Evolutionary conservation across 768 basidiomycete species (phyloP).

Genomic region (Exidia glandulosa): DNA sequence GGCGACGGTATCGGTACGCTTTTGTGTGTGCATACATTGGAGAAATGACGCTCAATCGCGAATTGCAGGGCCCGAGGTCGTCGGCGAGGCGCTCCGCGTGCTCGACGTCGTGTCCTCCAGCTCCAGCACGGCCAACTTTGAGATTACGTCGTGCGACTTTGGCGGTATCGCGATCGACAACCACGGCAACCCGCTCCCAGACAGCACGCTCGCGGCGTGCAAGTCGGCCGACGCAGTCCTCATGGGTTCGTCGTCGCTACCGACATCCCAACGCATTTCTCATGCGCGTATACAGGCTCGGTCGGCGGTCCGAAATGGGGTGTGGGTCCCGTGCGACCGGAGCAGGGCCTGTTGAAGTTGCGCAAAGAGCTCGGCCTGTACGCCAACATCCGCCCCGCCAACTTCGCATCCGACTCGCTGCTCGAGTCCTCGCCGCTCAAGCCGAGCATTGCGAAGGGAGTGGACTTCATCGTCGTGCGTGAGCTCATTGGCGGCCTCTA

Average conservation of each 20-base stretch:
- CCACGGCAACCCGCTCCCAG: constrained; percentile 73
- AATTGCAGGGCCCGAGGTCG: constrained; percentile 74
- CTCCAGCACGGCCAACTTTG: constrained; percentile 39
- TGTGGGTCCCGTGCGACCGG: constrained; percentile 79
- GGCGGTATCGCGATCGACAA: constrained; percentile 92
- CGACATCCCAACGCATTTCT: background rate
- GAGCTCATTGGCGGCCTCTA: constrained; percentile 96
- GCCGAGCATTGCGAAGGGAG: constrained; percentile 68
- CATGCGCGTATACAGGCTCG: constrained; percentile 46
- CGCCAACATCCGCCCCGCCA: constrained; percentile 95
- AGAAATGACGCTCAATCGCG: background rate
- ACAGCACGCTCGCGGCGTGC: constrained; percentile 78
- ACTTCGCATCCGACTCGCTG: constrained; percentile 87
- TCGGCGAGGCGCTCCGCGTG: constrained; percentile 74
- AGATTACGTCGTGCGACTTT: constrained; percentile 66
- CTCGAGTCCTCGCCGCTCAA: constrained; percentile 83
- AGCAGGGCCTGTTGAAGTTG: constrained; percentile 77
- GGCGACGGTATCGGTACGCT: constrained; percentile 90
- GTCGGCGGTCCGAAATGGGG: constrained; percentile 99
- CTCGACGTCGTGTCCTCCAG: constrained; percentile 58
- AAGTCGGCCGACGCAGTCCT: constrained; percentile 90
- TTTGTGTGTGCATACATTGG: background rate
- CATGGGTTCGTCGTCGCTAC: constrained; percentile 51
- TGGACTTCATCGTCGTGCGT: constrained; percentile 87
- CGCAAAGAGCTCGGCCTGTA: constrained; percentile 91